These are phyloP conservation scores for Lentinula lateritia DNA, from an alignment of 768 basidiomycete genomes.

Conservation along the genomic window DNA sequence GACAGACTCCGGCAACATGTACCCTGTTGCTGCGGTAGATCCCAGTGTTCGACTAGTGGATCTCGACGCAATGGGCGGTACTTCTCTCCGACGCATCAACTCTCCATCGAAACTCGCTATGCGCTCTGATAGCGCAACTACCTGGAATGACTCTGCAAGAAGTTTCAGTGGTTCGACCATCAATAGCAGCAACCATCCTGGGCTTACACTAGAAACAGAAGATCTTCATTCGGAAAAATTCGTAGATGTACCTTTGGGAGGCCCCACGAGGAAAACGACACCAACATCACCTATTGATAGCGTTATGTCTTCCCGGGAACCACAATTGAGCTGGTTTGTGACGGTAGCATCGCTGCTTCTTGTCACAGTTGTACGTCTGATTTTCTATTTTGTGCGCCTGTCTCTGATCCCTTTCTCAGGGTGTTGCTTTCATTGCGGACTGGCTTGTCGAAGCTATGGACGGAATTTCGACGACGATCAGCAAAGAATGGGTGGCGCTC, in stretches of 20 bases:
- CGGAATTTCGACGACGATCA: conserved; percentile 62
- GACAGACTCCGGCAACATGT: neutral
- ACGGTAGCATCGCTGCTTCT: conserved; percentile 47
- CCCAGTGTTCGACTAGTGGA: conserved; percentile 21
- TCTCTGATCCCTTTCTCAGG: conserved; percentile 21
- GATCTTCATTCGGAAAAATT: neutral
- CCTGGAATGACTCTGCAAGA: neutral
- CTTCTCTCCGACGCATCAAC: neutral
- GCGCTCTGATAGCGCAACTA: conserved; percentile 5
- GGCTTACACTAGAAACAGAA: conserved; percentile 3
- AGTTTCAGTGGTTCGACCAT: conserved; percentile 1
- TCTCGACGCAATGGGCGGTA: neutral
- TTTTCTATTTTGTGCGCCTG: neutral
- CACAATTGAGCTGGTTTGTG: conserved; percentile 54
- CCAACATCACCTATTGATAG: neutral
- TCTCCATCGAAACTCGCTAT: neutral
- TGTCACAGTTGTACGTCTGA: conserved; percentile 55
- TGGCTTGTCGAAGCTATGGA: conserved; percentile 82
- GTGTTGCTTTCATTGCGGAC: conserved; percentile 54
- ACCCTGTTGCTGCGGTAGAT: conserved; percentile 3
- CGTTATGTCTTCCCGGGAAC: conserved; percentile 28
- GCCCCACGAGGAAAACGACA: neutral
- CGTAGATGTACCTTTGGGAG: neutral
- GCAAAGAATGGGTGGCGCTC: conserved; percentile 85
- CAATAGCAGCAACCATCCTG: conserved; percentile 2